Base-by-base conservation (phyloP, 179 eudicot species). In the Actinidia arguta region DNA sequence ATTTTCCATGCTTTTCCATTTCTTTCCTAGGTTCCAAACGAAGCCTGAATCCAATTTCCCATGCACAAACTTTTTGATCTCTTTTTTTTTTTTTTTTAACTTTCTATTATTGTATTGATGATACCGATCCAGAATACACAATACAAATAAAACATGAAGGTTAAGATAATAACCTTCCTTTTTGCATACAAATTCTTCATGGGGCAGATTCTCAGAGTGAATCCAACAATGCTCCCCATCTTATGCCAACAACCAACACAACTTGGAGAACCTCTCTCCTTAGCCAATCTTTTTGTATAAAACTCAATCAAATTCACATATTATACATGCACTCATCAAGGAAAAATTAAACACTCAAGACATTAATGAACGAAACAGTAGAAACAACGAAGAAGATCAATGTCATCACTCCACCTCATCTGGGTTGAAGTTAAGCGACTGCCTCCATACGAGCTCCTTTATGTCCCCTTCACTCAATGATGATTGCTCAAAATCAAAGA, bases 401-500 rank as follows among this genome's bases (percentile, higher is more conserved):
- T 20, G 46, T 48, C 50, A 52, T 36, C 69, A 81, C 58, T 80
- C 81, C 17, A 78, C 85, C 78, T 83, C 83, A 81, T 92, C 97
- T 3, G 94, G 96, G 82, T 90, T 89, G 89, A 92, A 94, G 67
- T 89, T 88, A 81, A 92, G 74, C 0, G 95, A 66, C 85, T 94
- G 97, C 78, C 61, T 85, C 98, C 97, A 94, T 79, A 94, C 87
- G 80, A 96, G 94, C 81, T 94, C 95, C 87, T 92, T 94, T 64
- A 96, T 92, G 52, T 96, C 98, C 39, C 94, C 97, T 82, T 96
- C 99, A 54, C 86, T 90, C 78, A 96, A 88, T 16, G 92, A 82
- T 42, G 92, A 77, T 83, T 93, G 98, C 83, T 96, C 99, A 70
- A 94, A 94, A 86, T 93, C 99, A 82, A 96, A 96, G 73, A 81